These are phyloP conservation scores for Colletotrichum australisinense DNA, from an alignment of 2,329 filamentous ascomycete species.

Conservation along the genomic window DNA sequence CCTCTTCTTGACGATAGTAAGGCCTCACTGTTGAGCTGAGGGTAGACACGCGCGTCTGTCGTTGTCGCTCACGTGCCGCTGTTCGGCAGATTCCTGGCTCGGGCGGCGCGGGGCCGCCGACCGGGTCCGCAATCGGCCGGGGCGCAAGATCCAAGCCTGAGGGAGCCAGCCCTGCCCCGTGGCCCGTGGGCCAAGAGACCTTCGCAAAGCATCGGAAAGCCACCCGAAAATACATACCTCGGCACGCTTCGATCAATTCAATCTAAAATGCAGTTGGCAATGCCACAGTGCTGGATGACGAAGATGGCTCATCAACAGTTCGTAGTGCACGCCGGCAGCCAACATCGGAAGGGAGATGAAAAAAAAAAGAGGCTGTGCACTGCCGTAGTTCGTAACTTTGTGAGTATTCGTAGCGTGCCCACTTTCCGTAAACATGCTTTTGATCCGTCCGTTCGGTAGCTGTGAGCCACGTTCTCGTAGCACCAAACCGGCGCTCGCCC, in stretches of 20 bases:
- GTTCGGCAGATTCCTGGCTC: not conserved
- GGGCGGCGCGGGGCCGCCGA: not conserved
- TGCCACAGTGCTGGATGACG: not conserved
- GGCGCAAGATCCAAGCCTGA: not conserved
- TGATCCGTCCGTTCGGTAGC: not conserved
- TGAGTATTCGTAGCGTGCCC: not conserved
- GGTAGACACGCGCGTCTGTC: not conserved
- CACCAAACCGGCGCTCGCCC: no score
- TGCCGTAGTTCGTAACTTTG: not conserved
- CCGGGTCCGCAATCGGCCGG: not conserved
- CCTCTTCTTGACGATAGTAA: no score
- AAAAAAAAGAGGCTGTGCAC: not conserved
- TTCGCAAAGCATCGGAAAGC: not conserved
- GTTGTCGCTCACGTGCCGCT: not conserved
- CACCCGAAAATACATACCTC: not conserved
- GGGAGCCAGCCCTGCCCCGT: not conserved
- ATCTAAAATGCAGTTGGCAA: no score
- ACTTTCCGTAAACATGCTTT: not conserved
- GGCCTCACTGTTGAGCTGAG: no score
- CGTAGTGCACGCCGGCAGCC: not conserved
- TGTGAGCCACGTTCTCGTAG: not conserved
- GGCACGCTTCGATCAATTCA: not conserved
- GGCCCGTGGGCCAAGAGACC: no score
- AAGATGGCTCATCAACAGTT: not conserved
- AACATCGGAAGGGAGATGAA: not conserved